A percentile compares a stretch with the other conserved stretches of the same genome.
phyloP scores from a whole-genome alignment of 2,329 filamentous ascomycete species.

The Scytalidium lignicola region DNA sequence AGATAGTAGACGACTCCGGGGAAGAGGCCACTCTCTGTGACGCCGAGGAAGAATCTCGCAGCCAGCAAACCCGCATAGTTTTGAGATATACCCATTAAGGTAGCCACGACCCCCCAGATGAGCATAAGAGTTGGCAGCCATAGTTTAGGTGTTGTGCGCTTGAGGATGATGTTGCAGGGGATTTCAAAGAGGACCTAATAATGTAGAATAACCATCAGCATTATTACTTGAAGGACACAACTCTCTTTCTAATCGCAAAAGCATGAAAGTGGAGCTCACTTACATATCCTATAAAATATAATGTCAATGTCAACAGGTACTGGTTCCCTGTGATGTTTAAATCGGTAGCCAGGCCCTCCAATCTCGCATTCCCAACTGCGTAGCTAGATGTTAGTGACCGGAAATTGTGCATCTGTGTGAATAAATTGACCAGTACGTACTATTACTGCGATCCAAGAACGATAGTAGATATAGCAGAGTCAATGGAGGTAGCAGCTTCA shows the following conservation, averaged over 20 bases:
- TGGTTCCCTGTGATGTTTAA: constrained; percentile 53
- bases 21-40: constrained; percentile 48
- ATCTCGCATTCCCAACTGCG: constrained; percentile 52
- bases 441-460: constrained; percentile 54
- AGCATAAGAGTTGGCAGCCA: constrained; percentile 55
- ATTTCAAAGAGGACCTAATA: constrained; percentile 50
- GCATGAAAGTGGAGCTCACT: constrained; percentile 1
- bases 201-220: not conserved
- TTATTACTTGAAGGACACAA: too few relatives aligned
- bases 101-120: constrained; percentile 50
- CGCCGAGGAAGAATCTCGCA: constrained; percentile 50
- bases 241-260: too few relatives aligned
- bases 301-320: constrained; percentile 59
- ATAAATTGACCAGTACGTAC: constrained; percentile 34
- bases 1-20: constrained; percentile 46
- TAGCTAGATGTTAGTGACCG: constrained; percentile 8
- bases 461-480: constrained; percentile 51
- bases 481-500: constrained; percentile 46
- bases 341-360: constrained; percentile 49
- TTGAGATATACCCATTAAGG: constrained; percentile 43
- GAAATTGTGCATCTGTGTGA: not conserved
- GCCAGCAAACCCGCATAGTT: constrained; percentile 46
- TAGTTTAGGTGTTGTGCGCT: constrained; percentile 50
- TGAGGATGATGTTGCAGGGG: constrained; percentile 58
- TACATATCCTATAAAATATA: constrained; percentile 60